Evolutionary conservation across 345 rosid genomes (phyloP), one percentile per base, ranked within the genome.

Genomic region (Eucalyptus paniculata): DNA sequence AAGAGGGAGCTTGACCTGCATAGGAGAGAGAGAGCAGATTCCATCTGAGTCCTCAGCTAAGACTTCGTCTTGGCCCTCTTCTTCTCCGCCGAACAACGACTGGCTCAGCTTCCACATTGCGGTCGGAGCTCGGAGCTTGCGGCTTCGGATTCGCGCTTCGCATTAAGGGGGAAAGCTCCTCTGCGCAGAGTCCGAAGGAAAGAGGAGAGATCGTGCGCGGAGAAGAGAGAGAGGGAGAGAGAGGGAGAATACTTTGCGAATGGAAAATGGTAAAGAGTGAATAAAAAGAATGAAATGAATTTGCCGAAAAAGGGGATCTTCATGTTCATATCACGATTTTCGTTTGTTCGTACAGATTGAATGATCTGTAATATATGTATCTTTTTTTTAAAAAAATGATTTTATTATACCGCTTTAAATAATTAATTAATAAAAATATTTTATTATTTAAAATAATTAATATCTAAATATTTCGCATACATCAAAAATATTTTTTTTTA

Each of bases 1-100:
- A 47, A 49, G 51, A 62, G 86, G 65, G 62, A 47, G 85, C 67
- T 24, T 82, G 87, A 96, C 99, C 99, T 96, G 99, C 56, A 92
- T 92, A 12, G 93, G 37, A 86, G 98, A 94, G 90, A 97, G 99
- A 89, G 97, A 94, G 90, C 94, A 96, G 88, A 92, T 34, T 69
- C 95, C 96, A 30, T 94, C 97, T 30, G 97, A 94, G 89, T 95
- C 98, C n/a, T 96, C 96, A 24, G 92, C 95, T 56, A 94, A 87
- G 81, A 95, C 90, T 4, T 87, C 95, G 28, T 92, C 97, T 65
- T 92, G 96, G 77, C 92, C 95, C 14, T 93, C 89, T 45, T 88
- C 88, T 58, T 58, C 88, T 9, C 87, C 87, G 28, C 77, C 95
- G 2, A 94, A 91, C 87, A 95, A 65, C 30, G 94, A 85, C 80